Percentiles rank a stretch among this genome's conserved stretches.
These are phyloP conservation scores for Colletotrichum euphorbiae DNA, from an alignment of 2,329 filamentous ascomycete species.

Conservation along the genomic window DNA sequence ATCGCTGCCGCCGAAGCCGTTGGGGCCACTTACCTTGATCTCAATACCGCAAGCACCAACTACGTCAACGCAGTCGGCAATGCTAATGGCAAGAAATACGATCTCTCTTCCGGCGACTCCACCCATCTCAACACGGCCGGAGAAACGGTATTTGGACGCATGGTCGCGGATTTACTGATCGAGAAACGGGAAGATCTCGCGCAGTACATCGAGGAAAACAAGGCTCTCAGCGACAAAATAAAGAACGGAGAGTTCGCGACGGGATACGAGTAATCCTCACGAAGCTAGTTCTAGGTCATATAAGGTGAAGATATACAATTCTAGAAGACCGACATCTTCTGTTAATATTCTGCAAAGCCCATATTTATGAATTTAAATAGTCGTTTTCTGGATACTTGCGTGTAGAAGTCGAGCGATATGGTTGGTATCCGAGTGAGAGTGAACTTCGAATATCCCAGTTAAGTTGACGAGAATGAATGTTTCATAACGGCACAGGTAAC, in stretches of 20 bases:
- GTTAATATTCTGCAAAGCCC: background rate
- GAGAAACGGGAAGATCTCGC: conserved; percentile 43
- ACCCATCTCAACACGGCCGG: conserved; percentile 69
- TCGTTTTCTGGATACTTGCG: too few relatives aligned
- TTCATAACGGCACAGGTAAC: background rate
- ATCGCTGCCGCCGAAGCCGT: conserved; percentile 59
- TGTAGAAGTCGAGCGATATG: too few relatives aligned
- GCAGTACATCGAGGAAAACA: conserved; percentile 45
- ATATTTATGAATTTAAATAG: too few relatives aligned
- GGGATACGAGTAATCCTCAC: conserved; percentile 35
- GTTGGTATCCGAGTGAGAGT: too few relatives aligned
- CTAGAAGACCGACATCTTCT: too few relatives aligned
- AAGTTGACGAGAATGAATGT: too few relatives aligned
- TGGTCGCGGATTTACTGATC: conserved; percentile 65
- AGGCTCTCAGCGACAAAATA: conserved; percentile 49
- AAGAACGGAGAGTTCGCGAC: conserved; percentile 47
- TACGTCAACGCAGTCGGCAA: conserved; percentile 66
- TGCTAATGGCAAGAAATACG: conserved; percentile 58
- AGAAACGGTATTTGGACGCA: conserved; percentile 66
- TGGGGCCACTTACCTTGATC: conserved; percentile 56
- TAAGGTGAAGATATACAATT: too few relatives aligned
- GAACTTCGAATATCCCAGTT: too few relatives aligned
- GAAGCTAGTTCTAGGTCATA: background rate
- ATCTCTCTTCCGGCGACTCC: conserved; percentile 58
- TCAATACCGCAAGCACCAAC: conserved; percentile 61